Evolutionary conservation across 371 early-diverging fungal genomes (phyloP).

Genomic region (Apophysomyces variabilis): DNA sequence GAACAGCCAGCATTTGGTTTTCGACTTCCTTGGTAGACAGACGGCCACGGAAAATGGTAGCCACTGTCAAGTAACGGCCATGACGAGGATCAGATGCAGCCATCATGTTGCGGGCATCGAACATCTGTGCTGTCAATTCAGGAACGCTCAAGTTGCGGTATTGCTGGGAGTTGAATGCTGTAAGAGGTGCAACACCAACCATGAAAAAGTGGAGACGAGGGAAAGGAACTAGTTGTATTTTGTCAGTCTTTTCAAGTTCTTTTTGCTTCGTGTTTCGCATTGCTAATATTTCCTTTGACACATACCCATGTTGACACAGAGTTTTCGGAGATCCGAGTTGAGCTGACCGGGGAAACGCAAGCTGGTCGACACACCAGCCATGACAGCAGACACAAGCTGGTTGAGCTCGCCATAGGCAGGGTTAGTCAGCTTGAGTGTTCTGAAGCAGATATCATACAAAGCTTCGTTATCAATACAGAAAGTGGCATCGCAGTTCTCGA

Average conservation of each 20-base stretch:
- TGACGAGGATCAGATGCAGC: conserved; percentile 97
- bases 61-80: conserved; percentile 98
- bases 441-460: conserved; percentile 84
- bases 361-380: conserved; percentile 95
- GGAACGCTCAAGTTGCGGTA: conserved; percentile 92
- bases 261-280: neutral
- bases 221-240: conserved; percentile 93
- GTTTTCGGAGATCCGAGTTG: conserved; percentile 96
- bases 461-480: conserved; percentile 99
- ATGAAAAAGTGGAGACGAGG: conserved; percentile 99
- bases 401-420: conserved; percentile 84
- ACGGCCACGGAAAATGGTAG: conserved; percentile 98
- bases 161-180: conserved; percentile 83
- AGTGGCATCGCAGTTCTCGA: conserved; percentile 91
- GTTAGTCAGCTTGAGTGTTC: conserved; percentile 77
- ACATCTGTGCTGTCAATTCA: conserved; percentile 97
- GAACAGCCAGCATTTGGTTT: conserved; percentile 97
- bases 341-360: conserved; percentile 98
- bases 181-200: conserved; percentile 98
- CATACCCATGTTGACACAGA: conserved; percentile 94
- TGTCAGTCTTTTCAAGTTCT: neutral
- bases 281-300: neutral
- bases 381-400: conserved; percentile 79
- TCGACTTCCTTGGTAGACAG: conserved; percentile 99
- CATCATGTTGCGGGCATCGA: conserved; percentile 99